Percentiles rank a stretch among this genome's conserved stretches.
These are phyloP conservation scores for Geosmithia flava DNA, from an alignment of 2,329 filamentous ascomycete species.

Conservation along the genomic window DNA sequence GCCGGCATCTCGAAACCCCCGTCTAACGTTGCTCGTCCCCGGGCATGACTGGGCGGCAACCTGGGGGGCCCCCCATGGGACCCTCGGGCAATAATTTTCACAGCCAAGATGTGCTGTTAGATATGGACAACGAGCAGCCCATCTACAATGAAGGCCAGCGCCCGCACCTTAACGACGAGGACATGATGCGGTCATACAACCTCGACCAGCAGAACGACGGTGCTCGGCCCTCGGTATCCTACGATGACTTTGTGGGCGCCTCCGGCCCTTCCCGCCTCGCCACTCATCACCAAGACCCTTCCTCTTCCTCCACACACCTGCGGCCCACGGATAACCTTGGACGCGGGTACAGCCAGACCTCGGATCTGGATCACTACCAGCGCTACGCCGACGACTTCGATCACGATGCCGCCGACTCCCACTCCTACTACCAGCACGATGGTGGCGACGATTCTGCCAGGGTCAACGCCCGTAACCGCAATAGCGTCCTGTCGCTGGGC, in stretches of 20 bases:
- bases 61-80: slow-evolving; percentile 25
- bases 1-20: slow-evolving; percentile 13
- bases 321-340: slow-evolving; percentile 30
- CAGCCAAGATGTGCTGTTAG: slow-evolving; percentile 49
- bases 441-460: slow-evolving; percentile 41
- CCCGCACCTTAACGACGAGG: slow-evolving; percentile 70
- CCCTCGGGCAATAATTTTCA: slow-evolving; percentile 21
- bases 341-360: slow-evolving; percentile 58
- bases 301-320: slow-evolving; percentile 2
- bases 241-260: slow-evolving; percentile 85
- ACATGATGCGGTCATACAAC: slow-evolving; percentile 63
- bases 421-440: slow-evolving; percentile 67
- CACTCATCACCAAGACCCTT: slow-evolving; percentile 17
- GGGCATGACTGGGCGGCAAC: slow-evolving; percentile 49
- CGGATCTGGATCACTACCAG: slow-evolving; percentile 77
- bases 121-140: slow-evolving; percentile 59
- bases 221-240: slow-evolving; percentile 74
- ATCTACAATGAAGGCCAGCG: slow-evolving; percentile 65
- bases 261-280: slow-evolving; percentile 9
- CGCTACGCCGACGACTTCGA: slow-evolving; percentile 83
- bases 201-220: slow-evolving; percentile 53
- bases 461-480: slow-evolving; percentile 59
- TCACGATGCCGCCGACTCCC: slow-evolving; percentile 63
- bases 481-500: slow-evolving; percentile 78
- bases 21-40: slow-evolving; percentile 22